These are phyloP conservation scores for Penicillium riverlandense DNA, from an alignment of 495 filamentous ascomycete genomes.

Conservation along the genomic window DNA sequence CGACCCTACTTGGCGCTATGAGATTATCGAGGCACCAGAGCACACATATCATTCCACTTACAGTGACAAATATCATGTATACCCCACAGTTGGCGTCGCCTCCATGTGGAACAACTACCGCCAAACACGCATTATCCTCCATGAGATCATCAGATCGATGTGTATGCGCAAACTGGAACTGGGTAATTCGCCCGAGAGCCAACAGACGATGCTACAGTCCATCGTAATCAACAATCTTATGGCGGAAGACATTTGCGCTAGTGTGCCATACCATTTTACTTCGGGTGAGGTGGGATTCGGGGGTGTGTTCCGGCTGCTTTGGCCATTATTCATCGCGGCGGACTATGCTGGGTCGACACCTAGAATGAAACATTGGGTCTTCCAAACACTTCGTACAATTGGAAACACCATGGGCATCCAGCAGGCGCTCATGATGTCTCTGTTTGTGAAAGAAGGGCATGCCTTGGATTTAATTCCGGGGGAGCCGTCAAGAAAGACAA, in stretches of 20 bases:
- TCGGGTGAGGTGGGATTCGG: constrained; percentile 3
- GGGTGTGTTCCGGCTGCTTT: constrained; percentile 4
- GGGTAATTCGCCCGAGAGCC: neutral
- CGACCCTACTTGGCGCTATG: constrained; percentile 1
- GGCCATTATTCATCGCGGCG: constrained; percentile 13
- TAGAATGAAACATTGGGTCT: constrained; percentile 2
- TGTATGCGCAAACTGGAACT: neutral
- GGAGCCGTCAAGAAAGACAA: too few relatives aligned
- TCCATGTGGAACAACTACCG: constrained; percentile 12
- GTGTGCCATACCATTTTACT: constrained; percentile 8
- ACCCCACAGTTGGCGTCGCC: neutral
- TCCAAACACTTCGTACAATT: constrained; percentile 2
- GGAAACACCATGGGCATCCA: constrained; percentile 2
- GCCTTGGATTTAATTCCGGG: too few relatives aligned
- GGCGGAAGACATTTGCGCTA: constrained; percentile 9
- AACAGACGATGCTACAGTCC: constrained; percentile 2
- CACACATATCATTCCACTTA: neutral
- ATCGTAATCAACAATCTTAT: constrained; percentile 3
- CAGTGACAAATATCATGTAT: constrained; percentile 2
- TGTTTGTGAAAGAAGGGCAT: too few relatives aligned
- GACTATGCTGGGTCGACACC: neutral
- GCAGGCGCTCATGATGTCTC: constrained; percentile 5
- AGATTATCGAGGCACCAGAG: neutral
- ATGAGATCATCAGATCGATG: constrained; percentile 8
- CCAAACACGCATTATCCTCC: constrained; percentile 7